Base-by-base conservation (phyloP, 768 basidiomycete species). In the Suillus luteus region DNA sequence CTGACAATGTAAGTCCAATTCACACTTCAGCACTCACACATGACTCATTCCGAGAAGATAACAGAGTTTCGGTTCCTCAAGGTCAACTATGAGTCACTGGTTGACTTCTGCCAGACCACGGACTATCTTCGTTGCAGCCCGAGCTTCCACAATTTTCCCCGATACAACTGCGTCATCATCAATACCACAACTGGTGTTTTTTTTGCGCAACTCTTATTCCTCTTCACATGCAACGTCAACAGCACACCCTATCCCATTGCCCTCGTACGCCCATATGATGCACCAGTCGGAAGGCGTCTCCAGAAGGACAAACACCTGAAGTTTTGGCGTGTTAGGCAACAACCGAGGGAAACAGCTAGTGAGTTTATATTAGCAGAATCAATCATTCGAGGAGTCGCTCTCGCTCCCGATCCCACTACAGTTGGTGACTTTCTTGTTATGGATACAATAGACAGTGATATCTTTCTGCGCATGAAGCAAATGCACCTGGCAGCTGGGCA, bases 51-150 rank as follows among this genome's bases (percentile, higher is more conserved):
- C 3, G 12, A 49, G 48, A 12, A 76, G 73, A 67, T 78, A 37
- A 71, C 63, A 14, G 69, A 71, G 24, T 72, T 71, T 63, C 68
- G 59, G n/a, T 73, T 55, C 62, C 60, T 76, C 10, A 68, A 66
- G 43, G 70, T 75, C 33, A 65, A 69, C 55, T 78, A 73, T 55
- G 67, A 69, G 31, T 76, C 73, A 6, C 58, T 51, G 3, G 65
- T 73, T 12, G 69, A 73, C 65, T 78, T 76, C 76, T 55, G 62
- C 6, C 44, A 65, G 15, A 66, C 67, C 12, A 67, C 64, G 1
- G 71, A 79, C 62, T 68, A 71, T 48, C 65, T 79, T 5, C 65
- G 68, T 12, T 73, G 73, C 64, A 76, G 71, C 55, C 74, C 72
- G 22, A 58, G 62, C 0, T 79, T 78, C 64, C 68, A 73, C 59